Percentiles rank a stretch among this genome's conserved stretches.
Evolutionary conservation across 179 eudicot genomes (phyloP).

Genomic region (Camellia oleifera): DNA sequence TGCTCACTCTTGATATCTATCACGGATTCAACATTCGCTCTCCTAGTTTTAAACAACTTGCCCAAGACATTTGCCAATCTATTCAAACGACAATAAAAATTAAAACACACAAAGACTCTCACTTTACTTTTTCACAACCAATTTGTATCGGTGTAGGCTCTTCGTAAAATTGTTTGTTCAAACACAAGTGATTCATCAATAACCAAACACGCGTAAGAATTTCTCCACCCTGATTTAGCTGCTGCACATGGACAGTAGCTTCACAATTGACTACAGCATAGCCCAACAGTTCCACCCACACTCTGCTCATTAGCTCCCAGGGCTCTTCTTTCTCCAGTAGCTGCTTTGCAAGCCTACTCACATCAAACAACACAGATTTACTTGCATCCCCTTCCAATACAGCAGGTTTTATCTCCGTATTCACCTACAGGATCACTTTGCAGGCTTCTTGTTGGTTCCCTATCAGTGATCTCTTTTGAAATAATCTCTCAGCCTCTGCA

Average conservation of each 20-base stretch:
- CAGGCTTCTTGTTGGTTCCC: too few relatives aligned
- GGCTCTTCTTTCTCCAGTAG: neutral
- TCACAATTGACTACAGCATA: slow-evolving; percentile 18
- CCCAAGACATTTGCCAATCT: too few relatives aligned
- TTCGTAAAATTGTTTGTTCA: slow-evolving; percentile 14
- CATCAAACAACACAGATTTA: neutral
- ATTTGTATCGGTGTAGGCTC: neutral
- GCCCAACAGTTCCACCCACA: slow-evolving; percentile 24
- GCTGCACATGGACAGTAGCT: slow-evolving; percentile 16
- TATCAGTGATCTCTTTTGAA: too few relatives aligned
- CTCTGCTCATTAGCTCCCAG: neutral
- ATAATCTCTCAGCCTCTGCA: too few relatives aligned
- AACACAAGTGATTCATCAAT: slow-evolving; percentile 23
- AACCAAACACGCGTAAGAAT: slow-evolving; percentile 26
- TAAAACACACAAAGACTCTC: too few relatives aligned
- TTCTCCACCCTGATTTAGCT: slow-evolving; percentile 22
- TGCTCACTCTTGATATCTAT: too few relatives aligned
- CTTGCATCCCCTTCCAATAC: too few relatives aligned
- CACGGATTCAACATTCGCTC: too few relatives aligned
- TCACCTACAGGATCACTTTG: too few relatives aligned
- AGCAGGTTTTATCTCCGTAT: too few relatives aligned
- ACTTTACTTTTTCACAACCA: neutral
- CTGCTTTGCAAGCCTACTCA: slow-evolving; percentile 21
- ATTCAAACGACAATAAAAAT: too few relatives aligned
- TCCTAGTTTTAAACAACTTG: too few relatives aligned